These are phyloP conservation scores for Nemania sp. DNA, from an alignment of 2,329 filamentous ascomycete genomes.

Conservation along the genomic window DNA sequence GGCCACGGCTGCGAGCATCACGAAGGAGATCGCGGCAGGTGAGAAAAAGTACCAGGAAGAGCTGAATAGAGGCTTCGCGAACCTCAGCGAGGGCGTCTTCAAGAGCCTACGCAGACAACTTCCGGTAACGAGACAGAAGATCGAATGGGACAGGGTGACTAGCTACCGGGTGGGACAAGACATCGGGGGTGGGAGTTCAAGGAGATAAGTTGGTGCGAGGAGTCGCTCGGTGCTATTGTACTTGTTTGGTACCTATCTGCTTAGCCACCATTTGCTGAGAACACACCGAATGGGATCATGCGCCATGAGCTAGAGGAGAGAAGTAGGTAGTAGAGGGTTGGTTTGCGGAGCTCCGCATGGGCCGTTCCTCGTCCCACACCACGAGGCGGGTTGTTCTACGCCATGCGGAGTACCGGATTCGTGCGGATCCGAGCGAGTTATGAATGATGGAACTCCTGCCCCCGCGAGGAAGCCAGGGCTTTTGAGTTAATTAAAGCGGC, in stretches of 20 bases:
- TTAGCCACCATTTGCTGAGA: slow-evolving; percentile 11
- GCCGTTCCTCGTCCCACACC: neutral
- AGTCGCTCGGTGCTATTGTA: no score
- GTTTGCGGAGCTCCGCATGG: slow-evolving; percentile 6
- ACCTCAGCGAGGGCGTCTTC: slow-evolving; percentile 90
- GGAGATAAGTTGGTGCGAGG: slow-evolving; percentile 47
- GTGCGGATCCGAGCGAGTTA: slow-evolving; percentile 6
- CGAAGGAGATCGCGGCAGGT: slow-evolving; percentile 74
- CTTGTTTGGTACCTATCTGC: slow-evolving; percentile 15
- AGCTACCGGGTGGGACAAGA: slow-evolving; percentile 86
- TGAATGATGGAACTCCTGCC: neutral
- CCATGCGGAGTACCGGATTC: slow-evolving; percentile 10
- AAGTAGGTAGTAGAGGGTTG: slow-evolving; percentile 5
- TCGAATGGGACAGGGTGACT: slow-evolving; percentile 98
- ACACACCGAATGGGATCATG: slow-evolving; percentile 7
- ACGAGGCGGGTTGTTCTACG: neutral
- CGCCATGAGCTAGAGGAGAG: slow-evolving; percentile 11
- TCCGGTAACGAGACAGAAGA: slow-evolving; percentile 96
- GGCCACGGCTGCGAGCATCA: slow-evolving; percentile 68
- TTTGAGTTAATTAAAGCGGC: no score
- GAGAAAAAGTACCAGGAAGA: slow-evolving; percentile 98
- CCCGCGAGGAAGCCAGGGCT: no score
- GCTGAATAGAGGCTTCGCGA: slow-evolving; percentile 86
- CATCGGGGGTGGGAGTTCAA: slow-evolving; percentile 70
- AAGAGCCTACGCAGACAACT: slow-evolving; percentile 90